Conservation (phyloP, 805 yeast species). For the Candida ovalis region DNA sequence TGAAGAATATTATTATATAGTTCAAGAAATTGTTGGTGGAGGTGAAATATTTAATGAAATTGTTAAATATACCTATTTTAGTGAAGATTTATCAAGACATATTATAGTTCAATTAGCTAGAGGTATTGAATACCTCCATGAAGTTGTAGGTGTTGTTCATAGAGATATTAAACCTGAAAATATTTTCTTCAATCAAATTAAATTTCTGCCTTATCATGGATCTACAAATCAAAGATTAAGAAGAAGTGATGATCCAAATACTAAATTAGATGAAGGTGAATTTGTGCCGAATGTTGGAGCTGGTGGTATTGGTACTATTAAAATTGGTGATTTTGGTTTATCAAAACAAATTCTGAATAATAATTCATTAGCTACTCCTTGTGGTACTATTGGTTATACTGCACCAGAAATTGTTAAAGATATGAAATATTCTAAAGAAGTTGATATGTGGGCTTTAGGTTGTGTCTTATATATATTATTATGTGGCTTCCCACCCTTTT, state of each 20-base stretch:
- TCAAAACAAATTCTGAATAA: slow-evolving; percentile 84
- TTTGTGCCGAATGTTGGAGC: slow-evolving; percentile 81
- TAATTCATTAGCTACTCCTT: slow-evolving; percentile 86
- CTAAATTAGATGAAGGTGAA: slow-evolving; percentile 83
- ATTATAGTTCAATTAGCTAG: slow-evolving; percentile 68
- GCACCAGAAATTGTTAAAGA: slow-evolving; percentile 98
- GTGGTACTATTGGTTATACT: slow-evolving; percentile 98
- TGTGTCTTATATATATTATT: slow-evolving; percentile 90
- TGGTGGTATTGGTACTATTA: slow-evolving; percentile 86
- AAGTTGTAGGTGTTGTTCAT: slow-evolving; percentile 73
- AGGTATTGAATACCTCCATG: slow-evolving; percentile 67
- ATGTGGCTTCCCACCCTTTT: slow-evolving; percentile 98
- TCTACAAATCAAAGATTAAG: slow-evolving; percentile 28
- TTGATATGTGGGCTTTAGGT: slow-evolving; percentile 99
- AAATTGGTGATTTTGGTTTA: slow-evolving; percentile 92
- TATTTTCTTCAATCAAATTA: slow-evolving; percentile 60
- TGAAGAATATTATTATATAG: slow-evolving; percentile 56
- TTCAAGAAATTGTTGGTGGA: slow-evolving; percentile 71
- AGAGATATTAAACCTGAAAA: slow-evolving; percentile 84
- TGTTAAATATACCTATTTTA: slow-evolving; percentile 71
- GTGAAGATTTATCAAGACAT: slow-evolving; percentile 69
- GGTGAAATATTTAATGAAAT: slow-evolving; percentile 81
- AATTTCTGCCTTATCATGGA: slow-evolving; percentile 37
- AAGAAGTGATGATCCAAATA: slow-evolving; percentile 62
- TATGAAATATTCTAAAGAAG: slow-evolving; percentile 87